Evolutionary conservation across 1,284 basidiomycete species (phyloP), one percentile per base, ranked within the genome.

Genomic region (Puccinia coronata): DNA sequence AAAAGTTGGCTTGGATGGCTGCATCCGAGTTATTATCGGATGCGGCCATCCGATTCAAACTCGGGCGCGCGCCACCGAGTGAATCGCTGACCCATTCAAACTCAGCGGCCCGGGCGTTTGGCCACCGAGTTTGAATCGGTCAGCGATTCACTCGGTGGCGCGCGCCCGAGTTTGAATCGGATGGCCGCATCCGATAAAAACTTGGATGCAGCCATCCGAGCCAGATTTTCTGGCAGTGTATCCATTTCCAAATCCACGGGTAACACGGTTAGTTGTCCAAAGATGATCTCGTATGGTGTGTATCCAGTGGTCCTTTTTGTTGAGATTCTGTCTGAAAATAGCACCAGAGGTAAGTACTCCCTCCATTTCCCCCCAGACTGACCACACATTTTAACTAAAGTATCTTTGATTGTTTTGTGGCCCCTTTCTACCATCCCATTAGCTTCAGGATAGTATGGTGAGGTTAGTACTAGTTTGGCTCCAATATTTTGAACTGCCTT

Each of bases 361-460:
- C 41, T 39, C 70, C 70, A 47, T 43, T 47, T 72, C 43, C 43
- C 43, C 11, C 65, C 65, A 34, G n/a, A 28, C 34, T 34, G 9
- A 6, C 65, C 34, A 39, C 65, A 69, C 12, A 70, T 11, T 25
- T 36, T 70, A 6, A 70, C 67, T 16, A 43, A 43, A 25, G 67
- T 47, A 47, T 72, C 43, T 41, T 72, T 51, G 16, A 72, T 43
- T 49, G 43, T 8, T 47, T 51, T 20, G 51, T 72, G 69, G 14
- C 71, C 71, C 14, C 47, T 8, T 73, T 73, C 71, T 6, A 73
- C 28, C 71, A 73, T 73, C 18, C 41, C 71, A 53, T 51, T 53
- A 5, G 36, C 71, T 53, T 73, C 43, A n/a, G 71, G 72, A 23
- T 57, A 74, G 55, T 59, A 75, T 9, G 47, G 55, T n/a, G 57